phyloP scores from a whole-genome alignment of 1,284 basidiomycete genomes.

The Naganishia liquefaciens region DNA sequence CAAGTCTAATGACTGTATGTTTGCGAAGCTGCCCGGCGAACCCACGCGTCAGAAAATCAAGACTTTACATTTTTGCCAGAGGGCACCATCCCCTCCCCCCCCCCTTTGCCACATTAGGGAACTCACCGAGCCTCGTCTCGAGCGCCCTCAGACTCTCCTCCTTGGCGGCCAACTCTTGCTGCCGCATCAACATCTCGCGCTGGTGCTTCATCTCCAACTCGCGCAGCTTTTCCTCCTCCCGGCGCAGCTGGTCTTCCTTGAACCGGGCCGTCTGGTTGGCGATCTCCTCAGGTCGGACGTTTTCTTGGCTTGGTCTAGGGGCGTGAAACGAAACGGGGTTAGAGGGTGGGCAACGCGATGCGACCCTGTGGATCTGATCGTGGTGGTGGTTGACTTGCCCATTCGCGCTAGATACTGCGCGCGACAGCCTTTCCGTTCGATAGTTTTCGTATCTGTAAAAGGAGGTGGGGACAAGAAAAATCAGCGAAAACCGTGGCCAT shows the following conservation, averaged over 20 bases:
- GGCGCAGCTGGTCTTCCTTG: conserved; percentile 97
- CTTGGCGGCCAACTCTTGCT: conserved; percentile 92
- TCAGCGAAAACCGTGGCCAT: neutral
- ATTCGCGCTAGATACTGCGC: conserved; percentile 82
- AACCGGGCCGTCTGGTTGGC: conserved; percentile 94
- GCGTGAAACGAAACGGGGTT: conserved; percentile 17
- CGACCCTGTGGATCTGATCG: too few species aligned
- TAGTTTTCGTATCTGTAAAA: conserved; percentile 72
- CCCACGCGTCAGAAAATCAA: neutral
- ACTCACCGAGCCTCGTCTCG: conserved; percentile 53
- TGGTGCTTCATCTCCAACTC: conserved; percentile 98
- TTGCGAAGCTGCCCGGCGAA: conserved; percentile 7
- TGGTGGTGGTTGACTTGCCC: conserved; percentile 60
- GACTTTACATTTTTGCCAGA: neutral
- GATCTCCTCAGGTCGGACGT: conserved; percentile 90
- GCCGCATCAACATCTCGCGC: conserved; percentile 97
- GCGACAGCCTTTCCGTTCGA: conserved; percentile 96
- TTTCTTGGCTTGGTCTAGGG: conserved; percentile 65
- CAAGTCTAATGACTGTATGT: conserved; percentile 12
- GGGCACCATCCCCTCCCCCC: neutral
- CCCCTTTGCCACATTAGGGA: neutral
- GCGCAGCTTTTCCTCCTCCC: conserved; percentile 97
- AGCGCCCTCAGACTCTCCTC: conserved; percentile 65
- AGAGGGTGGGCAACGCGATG: conserved; percentile 7
- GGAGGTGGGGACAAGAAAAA: conserved; percentile 34